A percentile compares a stretch with the other conserved stretches of the same genome.
These are phyloP conservation scores for Pythium brachiatum DNA, from an alignment of 352 stramenopile species.

Conservation along the genomic window DNA sequence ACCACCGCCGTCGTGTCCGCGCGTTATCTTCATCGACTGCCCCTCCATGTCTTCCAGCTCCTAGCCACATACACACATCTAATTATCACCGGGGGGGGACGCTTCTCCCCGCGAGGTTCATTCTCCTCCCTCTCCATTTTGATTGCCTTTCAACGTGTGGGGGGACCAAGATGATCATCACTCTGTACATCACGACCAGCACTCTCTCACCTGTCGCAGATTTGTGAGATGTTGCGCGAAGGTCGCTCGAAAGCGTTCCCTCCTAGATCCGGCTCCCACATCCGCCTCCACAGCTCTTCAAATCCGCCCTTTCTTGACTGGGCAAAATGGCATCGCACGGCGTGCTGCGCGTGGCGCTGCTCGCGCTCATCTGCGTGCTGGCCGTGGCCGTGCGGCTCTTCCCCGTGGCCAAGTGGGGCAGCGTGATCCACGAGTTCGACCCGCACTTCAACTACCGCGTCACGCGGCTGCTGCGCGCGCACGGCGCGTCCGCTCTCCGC, in stretches of 20 bases:
- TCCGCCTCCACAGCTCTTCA: background rate
- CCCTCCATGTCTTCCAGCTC: background rate
- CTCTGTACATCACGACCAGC: no score
- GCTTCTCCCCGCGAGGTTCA: background rate
- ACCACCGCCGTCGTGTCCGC: background rate
- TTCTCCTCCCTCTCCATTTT: background rate
- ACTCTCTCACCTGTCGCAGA: no score
- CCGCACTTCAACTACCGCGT: conserved; percentile 99
- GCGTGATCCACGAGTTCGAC: conserved; percentile 91
- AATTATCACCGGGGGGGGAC: background rate
- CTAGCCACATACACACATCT: background rate
- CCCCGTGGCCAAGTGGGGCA: conserved; percentile 89
- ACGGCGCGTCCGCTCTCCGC: conserved; percentile 93
- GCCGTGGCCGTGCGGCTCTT: conserved; percentile 91
- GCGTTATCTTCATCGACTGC: conserved; percentile 26
- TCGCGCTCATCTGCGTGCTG: conserved; percentile 86
- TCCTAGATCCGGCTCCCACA: background rate
- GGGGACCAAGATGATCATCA: conserved; percentile 12
- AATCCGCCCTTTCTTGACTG: background rate
- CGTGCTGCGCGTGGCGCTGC: conserved; percentile 35
- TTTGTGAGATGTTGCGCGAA: conserved; percentile 49
- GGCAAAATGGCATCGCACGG: background rate
- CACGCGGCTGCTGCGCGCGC: conserved; percentile 92
- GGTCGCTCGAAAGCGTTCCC: conserved; percentile 28
- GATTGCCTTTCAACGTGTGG: no score